A percentile compares a stretch with the other conserved stretches of the same genome.
Conservation (phyloP, 1,139 yeast genomes). For the Pneumocystis jirovecii region DNA sequence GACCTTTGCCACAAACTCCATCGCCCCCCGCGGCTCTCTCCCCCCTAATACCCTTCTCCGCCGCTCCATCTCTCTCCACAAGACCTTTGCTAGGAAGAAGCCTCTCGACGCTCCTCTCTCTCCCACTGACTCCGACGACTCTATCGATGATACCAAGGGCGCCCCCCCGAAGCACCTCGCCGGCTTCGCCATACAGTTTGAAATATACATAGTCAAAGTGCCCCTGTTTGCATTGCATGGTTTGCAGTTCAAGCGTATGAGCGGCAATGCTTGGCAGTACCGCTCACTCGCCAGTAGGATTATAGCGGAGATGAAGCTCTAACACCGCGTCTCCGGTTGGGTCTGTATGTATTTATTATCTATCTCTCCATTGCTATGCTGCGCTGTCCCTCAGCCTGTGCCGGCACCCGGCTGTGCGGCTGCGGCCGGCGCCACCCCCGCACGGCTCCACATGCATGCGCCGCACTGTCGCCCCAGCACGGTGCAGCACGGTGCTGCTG, state of each 20-base stretch:
- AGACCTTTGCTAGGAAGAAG: not conserved
- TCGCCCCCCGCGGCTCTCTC: not conserved
- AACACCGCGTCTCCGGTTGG: too few relatives aligned
- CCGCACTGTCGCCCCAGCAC: too few relatives aligned
- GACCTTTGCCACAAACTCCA: not conserved
- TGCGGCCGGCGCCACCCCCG: too few relatives aligned
- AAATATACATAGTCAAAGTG: slow-evolving; percentile 82
- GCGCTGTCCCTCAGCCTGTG: too few relatives aligned
- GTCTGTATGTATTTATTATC: not conserved
- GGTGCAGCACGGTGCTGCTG: too few relatives aligned
- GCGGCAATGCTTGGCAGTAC: slow-evolving; percentile 75
- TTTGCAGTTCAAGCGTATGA: slow-evolving; percentile 81
- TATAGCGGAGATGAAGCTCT: not conserved
- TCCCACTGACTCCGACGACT: slow-evolving; percentile 4
- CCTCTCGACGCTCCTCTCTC: not conserved
- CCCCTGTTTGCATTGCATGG: slow-evolving; percentile 85
- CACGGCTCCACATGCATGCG: too few relatives aligned
- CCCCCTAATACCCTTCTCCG: not conserved
- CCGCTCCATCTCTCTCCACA: not conserved
- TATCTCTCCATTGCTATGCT: too few relatives aligned
- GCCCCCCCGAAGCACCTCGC: not conserved
- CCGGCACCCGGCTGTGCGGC: too few relatives aligned
- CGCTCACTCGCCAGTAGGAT: not conserved
- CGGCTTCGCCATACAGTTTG: slow-evolving; percentile 58
- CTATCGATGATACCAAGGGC: slow-evolving; percentile 19